phyloP scores from a whole-genome alignment of 2,329 filamentous ascomycete genomes.

The Talaromyces sp. region DNA sequence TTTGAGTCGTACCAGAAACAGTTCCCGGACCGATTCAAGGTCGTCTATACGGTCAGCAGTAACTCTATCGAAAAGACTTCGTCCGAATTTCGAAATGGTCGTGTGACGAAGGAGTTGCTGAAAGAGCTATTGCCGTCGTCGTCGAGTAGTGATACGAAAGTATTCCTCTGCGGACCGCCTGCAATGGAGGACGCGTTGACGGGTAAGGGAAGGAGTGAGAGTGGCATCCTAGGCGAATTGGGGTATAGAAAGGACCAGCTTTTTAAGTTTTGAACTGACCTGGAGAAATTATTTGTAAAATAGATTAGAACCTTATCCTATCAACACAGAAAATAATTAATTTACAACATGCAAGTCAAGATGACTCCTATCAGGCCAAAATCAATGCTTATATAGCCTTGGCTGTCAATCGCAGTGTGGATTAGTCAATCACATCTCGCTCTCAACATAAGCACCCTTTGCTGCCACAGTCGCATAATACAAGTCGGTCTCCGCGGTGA shows the following conservation, averaged over 20 bases:
- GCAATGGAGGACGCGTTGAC: slow-evolving; percentile 53
- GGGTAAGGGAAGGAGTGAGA: slow-evolving; percentile 20
- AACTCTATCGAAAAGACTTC: slow-evolving; percentile 35
- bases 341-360: neutral
- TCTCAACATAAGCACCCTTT: neutral
- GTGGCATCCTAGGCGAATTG: slow-evolving; percentile 52
- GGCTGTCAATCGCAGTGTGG: neutral
- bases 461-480: neutral
- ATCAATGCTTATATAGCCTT: neutral
- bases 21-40: slow-evolving; percentile 53
- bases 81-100: slow-evolving; percentile 48
- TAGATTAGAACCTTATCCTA: neutral
- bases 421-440: neutral
- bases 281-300: neutral
- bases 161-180: slow-evolving; percentile 66
- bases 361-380: too few relatives aligned
- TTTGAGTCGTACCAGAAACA: slow-evolving; percentile 47
- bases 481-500: neutral
- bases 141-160: slow-evolving; percentile 42
- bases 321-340: neutral
- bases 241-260: slow-evolving; percentile 56
- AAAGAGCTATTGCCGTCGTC: slow-evolving; percentile 42
- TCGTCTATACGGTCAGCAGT: slow-evolving; percentile 50
- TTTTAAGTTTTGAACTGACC: slow-evolving; percentile 47
- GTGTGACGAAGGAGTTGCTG: slow-evolving; percentile 55